Conservation (phyloP, 179 eudicot species). For the Dionaea muscipula region DNA sequence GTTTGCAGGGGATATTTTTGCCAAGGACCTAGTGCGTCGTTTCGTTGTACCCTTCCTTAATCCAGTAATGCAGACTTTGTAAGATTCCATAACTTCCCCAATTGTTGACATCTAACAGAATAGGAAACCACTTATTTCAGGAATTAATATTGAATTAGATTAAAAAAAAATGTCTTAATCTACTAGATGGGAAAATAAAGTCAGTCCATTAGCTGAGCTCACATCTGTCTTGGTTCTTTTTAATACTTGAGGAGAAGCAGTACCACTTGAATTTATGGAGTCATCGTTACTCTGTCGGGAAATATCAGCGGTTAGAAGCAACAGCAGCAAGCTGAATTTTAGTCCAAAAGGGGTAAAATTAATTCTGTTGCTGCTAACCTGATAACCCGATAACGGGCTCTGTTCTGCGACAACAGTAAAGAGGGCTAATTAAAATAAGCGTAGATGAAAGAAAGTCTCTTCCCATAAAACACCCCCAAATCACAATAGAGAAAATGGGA, state of each 20-base stretch:
- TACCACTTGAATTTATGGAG: constrained; percentile 17
- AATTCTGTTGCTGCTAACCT: constrained; percentile 28
- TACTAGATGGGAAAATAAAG: background rate
- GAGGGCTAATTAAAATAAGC: background rate
- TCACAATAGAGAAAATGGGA: too few relatives aligned
- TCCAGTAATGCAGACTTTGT: constrained; percentile 49
- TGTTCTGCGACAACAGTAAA: constrained; percentile 44
- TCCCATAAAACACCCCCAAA: too few relatives aligned
- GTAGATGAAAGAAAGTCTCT: too few relatives aligned
- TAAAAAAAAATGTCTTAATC: background rate
- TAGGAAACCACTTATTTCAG: constrained; percentile 2
- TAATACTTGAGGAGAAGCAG: constrained; percentile 21
- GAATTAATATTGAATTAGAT: too few relatives aligned
- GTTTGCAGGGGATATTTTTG: constrained; percentile 67
- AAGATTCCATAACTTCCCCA: constrained; percentile 49
- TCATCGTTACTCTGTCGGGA: constrained; percentile 31
- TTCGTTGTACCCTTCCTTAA: constrained; percentile 51
- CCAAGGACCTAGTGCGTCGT: constrained; percentile 45
- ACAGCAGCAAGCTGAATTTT: background rate
- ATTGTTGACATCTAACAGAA: constrained; percentile 42
- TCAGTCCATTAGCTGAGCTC: constrained; percentile 14
- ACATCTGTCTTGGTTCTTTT: constrained; percentile 34
- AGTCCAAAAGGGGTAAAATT: background rate
- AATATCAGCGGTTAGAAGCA: background rate
- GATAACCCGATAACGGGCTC: constrained; percentile 27